Evolutionary conservation across 768 basidiomycete genomes (phyloP).

Genomic region (Arthromyces matolae): DNA sequence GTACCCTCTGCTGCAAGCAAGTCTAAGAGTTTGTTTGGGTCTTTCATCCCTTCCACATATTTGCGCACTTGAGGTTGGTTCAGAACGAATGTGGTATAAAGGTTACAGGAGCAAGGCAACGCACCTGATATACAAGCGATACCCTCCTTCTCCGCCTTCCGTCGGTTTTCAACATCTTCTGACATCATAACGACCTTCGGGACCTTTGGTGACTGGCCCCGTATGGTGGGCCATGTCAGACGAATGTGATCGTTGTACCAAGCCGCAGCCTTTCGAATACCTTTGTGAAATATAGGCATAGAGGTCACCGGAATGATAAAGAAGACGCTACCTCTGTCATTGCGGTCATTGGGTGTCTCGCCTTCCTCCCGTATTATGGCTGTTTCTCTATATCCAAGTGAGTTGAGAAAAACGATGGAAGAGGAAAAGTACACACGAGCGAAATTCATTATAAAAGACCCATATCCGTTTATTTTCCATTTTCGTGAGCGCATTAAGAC

Average conservation of each 20-base stretch:
- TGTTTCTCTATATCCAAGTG: slow-evolving; percentile 58
- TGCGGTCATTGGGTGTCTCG: slow-evolving; percentile 89
- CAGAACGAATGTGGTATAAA: no score
- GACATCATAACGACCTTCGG: slow-evolving; percentile 80
- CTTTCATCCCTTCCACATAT: slow-evolving; percentile 76
- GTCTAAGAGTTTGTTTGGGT: slow-evolving; percentile 69
- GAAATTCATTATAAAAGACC: slow-evolving; percentile 85
- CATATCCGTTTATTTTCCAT: slow-evolving; percentile 84
- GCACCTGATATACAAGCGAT: slow-evolving; percentile 63
- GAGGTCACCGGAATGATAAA: neutral
- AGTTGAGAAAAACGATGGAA: neutral
- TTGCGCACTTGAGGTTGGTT: slow-evolving; percentile 49
- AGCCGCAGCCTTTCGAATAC: slow-evolving; percentile 80
- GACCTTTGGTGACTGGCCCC: slow-evolving; percentile 42
- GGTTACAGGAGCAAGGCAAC: slow-evolving; percentile 7
- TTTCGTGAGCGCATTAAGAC: slow-evolving; percentile 79
- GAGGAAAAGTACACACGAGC: slow-evolving; percentile 51
- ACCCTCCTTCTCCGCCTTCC: slow-evolving; percentile 65
- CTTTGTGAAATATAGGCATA: slow-evolving; percentile 34
- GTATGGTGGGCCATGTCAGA: slow-evolving; percentile 46
- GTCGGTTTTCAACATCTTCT: slow-evolving; percentile 82
- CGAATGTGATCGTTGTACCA: slow-evolving; percentile 84
- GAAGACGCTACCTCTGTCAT: slow-evolving; percentile 74
- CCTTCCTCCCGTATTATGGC: slow-evolving; percentile 72
- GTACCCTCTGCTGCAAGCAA: slow-evolving; percentile 69